Evolutionary conservation across 495 filamentous ascomycete species (phyloP).

Genomic region (Neurospora cerealis): DNA sequence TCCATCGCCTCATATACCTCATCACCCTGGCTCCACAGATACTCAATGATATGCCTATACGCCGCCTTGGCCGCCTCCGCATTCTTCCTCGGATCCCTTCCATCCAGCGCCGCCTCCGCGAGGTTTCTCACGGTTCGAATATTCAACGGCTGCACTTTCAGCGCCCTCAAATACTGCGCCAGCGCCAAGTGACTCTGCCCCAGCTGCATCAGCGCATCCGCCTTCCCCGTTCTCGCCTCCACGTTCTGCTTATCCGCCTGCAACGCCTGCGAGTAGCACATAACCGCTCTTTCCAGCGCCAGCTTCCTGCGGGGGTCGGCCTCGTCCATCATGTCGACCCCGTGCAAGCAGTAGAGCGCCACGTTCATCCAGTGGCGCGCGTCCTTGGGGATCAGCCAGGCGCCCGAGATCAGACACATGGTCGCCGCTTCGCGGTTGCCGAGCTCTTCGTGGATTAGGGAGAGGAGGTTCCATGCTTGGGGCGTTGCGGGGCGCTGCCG

Average conservation of each 20-base stretch:
- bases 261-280: constrained; percentile 63
- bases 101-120: constrained; percentile 55
- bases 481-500: constrained; percentile 78
- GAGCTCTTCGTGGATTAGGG: constrained; percentile 59
- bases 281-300: constrained; percentile 46
- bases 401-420: constrained; percentile 58
- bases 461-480: constrained; percentile 63
- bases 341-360: constrained; percentile 50
- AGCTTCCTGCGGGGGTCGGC: constrained; percentile 32
- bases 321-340: constrained; percentile 44
- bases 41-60: constrained; percentile 53
- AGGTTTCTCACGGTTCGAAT: constrained; percentile 50
- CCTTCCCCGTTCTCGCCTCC: constrained; percentile 19
- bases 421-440: constrained; percentile 59
- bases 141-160: constrained; percentile 50
- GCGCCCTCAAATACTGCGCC: constrained; percentile 51
- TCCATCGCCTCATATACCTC: constrained; percentile 33
- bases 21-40: constrained; percentile 22
- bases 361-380: constrained; percentile 56
- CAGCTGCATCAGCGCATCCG: constrained; percentile 26
- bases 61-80: constrained; percentile 45
- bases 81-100: constrained; percentile 31
- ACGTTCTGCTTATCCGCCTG: constrained; percentile 51
- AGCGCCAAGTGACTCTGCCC: constrained; percentile 48
- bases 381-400: constrained; percentile 60